Evolutionary conservation across 345 rosid genomes (phyloP).

Genomic region (Noccaea bulbosa): DNA sequence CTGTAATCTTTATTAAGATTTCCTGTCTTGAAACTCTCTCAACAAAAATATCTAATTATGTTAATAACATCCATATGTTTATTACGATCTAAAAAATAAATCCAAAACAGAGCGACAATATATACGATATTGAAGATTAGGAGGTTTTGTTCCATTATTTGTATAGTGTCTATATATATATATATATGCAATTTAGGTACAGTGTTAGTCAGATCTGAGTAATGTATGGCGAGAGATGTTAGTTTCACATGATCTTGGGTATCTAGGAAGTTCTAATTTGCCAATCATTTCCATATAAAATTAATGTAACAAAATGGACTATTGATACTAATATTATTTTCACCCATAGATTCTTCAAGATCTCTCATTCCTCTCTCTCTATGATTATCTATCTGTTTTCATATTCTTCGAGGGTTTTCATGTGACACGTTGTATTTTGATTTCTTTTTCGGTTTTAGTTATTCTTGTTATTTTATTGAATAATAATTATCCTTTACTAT

Average conservation of each 20-base stretch:
- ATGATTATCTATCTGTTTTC: conserved; percentile 6
- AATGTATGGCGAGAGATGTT: conserved; percentile 28
- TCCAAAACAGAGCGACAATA: conserved; percentile 36
- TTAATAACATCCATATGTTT: conserved; percentile 21
- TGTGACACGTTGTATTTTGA: conserved; percentile 38
- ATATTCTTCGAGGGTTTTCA: conserved; percentile 43
- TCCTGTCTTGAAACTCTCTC: conserved; percentile 26
- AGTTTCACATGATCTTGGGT: conserved; percentile 41
- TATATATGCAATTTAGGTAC: conserved; percentile 21
- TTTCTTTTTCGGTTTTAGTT: not conserved
- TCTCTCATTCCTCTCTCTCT: conserved; percentile 36
- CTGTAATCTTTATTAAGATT: conserved; percentile 37
- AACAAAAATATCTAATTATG: not conserved
- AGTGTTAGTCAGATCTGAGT: conserved; percentile 40
- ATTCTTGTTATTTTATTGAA: not conserved
- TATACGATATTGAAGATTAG: conserved; percentile 30
- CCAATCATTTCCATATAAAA: conserved; percentile 30
- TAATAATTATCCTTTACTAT: not conserved
- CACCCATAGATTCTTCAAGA: conserved; percentile 46
- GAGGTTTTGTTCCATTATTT: conserved; percentile 34
- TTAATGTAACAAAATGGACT: conserved; percentile 2
- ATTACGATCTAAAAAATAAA: conserved; percentile 21
- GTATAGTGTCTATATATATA: not conserved
- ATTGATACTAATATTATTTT: conserved; percentile 18
- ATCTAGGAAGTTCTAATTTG: conserved; percentile 34